These are phyloP conservation scores for Trichoderma parareesei DNA, from an alignment of 495 filamentous ascomycete species.

Conservation along the genomic window DNA sequence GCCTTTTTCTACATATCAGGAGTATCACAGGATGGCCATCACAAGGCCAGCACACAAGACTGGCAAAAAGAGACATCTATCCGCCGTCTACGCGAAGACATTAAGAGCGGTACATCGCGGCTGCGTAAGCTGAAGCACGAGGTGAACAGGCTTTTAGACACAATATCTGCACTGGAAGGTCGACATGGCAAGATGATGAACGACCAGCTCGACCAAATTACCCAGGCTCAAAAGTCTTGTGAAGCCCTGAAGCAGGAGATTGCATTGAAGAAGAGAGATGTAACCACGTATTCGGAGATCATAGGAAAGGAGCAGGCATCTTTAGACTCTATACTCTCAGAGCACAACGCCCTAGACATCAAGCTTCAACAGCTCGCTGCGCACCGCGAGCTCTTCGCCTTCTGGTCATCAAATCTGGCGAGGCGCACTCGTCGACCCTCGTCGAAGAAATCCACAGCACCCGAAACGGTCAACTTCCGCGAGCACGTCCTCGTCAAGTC, in stretches of 20 bases:
- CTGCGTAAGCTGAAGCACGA: not conserved
- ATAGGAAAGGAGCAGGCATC: conserved; percentile 6
- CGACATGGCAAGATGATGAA: not conserved
- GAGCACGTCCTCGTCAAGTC: conserved; percentile 14
- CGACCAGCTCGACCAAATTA: not conserved
- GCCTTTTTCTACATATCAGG: not conserved
- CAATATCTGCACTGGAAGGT: not conserved
- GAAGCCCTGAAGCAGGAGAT: conserved; percentile 8
- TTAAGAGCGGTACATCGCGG: not conserved
- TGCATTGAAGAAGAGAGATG: conserved; percentile 9
- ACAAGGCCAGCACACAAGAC: not conserved
- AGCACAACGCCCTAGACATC: conserved; percentile 1
- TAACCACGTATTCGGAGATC: not conserved
- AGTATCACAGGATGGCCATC: not conserved
- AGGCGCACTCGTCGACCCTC: conserved; percentile 13
- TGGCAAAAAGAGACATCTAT: not conserved
- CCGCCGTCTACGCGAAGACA: not conserved
- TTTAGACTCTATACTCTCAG: not conserved
- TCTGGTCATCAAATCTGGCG: conserved; percentile 22
- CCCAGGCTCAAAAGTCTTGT: not conserved
- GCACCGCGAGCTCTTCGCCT: conserved; percentile 19
- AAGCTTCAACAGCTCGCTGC: conserved; percentile 14
- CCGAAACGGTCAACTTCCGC: conserved; percentile 19
- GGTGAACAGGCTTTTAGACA: not conserved
- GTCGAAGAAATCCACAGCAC: conserved; percentile 10